Evolutionary conservation across 805 yeast genomes (phyloP), one percentile per base, ranked within the genome.

Genomic region (Candida stauntonica): DNA sequence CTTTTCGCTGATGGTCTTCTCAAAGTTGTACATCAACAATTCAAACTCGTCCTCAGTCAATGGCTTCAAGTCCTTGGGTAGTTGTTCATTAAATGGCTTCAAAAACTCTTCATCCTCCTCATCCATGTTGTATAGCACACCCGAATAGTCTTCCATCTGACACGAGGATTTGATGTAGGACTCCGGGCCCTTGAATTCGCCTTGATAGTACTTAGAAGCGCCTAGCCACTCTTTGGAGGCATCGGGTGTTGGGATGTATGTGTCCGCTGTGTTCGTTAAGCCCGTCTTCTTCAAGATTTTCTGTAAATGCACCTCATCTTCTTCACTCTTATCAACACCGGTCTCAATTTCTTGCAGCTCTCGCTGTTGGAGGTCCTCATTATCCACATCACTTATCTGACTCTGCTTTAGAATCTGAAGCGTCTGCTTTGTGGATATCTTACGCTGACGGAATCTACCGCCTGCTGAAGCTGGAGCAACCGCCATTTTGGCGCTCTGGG

Each of bases 241-340:
- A 68, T 87, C 95, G 0, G 99, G 99, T 0, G 99, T 93, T 2
- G 99, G 99, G 51, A 93, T 93, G 7, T 51, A 54, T 4, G 42
- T 31, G 11, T 45, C 39, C n/a, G 46, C 44, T 41, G 77, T 65
- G 15, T 85, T 72, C 3, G 81, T 79, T 21, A 78, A 77, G 36
- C 79, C 81, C 2, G 87, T 77, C 12, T 91, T 91, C 61, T 80
- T 79, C 48, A 93, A 81, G 35, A 89, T 96, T 46, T 83, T 86
- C 60, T 91, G 95, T 46, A 93, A 70, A 74, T 93, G 99, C 29
- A 86, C 93, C 61, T 93, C 99, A 52, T 87, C 95, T 62, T 93
- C 99, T 62, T 93, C 99, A 50, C 85, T 87, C 60, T 93, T 93
- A 56, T 93, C 99, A 29, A 93, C 99, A 63, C 99, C 99, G 6